Conservation (phyloP, 1,284 basidiomycete species). For the Farysia itapuensis region DNA sequence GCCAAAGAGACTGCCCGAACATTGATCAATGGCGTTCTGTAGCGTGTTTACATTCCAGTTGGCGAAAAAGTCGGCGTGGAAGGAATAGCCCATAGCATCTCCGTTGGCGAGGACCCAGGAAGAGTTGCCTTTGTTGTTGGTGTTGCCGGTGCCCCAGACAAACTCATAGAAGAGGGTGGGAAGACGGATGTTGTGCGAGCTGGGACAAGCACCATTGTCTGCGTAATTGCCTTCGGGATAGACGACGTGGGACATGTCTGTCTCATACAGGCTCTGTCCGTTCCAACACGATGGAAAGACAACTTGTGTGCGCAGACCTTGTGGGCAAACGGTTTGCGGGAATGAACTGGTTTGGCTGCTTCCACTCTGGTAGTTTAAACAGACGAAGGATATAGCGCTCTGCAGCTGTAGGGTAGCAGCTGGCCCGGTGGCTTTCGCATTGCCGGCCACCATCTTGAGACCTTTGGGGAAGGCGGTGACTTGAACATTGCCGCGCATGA, state of each 20-base stretch:
- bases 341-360: slow-evolving; percentile 32
- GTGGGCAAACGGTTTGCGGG: slow-evolving; percentile 35
- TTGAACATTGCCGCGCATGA: slow-evolving; percentile 37
- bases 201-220: slow-evolving; percentile 64
- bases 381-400: slow-evolving; percentile 61
- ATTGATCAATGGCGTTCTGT: slow-evolving; percentile 65
- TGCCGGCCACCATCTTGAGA: slow-evolving; percentile 62
- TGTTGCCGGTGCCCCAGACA: slow-evolving; percentile 7
- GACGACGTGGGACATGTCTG: slow-evolving; percentile 62
- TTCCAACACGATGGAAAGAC: slow-evolving; percentile 66
- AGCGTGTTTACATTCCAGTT: slow-evolving; percentile 60
- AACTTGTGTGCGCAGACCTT: slow-evolving; percentile 61
- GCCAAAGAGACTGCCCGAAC: slow-evolving; percentile 61
- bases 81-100: slow-evolving; percentile 58
- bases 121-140: slow-evolving; percentile 11
- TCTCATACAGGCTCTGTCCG: slow-evolving; percentile 62
- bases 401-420: slow-evolving; percentile 32
- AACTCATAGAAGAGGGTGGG: slow-evolving; percentile 66
- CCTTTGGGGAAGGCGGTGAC: slow-evolving; percentile 62
- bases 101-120: slow-evolving; percentile 35
- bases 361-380: slow-evolving; percentile 59
- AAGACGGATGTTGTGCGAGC: slow-evolving; percentile 63
- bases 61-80: slow-evolving; percentile 65
- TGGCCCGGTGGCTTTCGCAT: slow-evolving; percentile 31
- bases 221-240: slow-evolving; percentile 54